These are phyloP conservation scores for Glebionis coronaria DNA, from an alignment of 129 eudicot species.

Conservation along the genomic window DNA sequence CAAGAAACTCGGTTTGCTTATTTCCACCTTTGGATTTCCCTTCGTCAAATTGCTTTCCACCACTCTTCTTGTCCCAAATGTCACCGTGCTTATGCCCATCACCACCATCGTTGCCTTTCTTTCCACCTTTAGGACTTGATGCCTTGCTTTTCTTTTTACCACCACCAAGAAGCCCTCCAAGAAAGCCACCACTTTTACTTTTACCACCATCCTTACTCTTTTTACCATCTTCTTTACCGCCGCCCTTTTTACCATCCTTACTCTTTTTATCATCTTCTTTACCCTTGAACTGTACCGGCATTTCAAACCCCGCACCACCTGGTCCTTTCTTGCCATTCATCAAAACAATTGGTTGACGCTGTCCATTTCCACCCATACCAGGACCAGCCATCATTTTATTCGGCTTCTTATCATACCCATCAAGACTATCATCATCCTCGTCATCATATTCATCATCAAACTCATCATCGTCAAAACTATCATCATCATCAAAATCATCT, in stretches of 20 bases:
- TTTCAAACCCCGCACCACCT: conserved; percentile 46
- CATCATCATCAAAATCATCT: conserved; percentile 51
- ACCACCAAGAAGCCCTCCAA: conserved; percentile 35
- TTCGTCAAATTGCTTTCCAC: conserved; percentile 33
- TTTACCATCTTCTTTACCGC: conserved; percentile 27
- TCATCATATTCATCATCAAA: conserved; percentile 56
- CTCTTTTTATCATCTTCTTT: conserved; percentile 41
- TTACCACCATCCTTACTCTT: conserved; percentile 32
- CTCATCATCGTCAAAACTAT: conserved; percentile 45
- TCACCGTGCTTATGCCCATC: conserved; percentile 20
- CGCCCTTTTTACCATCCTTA: conserved; percentile 36
- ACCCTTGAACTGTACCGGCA: conserved; percentile 50
- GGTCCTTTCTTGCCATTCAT: conserved; percentile 58
- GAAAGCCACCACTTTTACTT: conserved; percentile 33
- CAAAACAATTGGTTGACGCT: conserved; percentile 46
- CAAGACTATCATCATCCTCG: conserved; percentile 46
- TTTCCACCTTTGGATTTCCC: conserved; percentile 42
- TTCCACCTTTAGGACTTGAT: conserved; percentile 31
- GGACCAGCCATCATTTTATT: conserved; percentile 37
- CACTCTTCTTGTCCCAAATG: conserved; percentile 22
- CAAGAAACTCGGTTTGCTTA: conserved; percentile 46
- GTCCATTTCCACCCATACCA: conserved; percentile 44
- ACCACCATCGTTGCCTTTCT: conserved; percentile 31
- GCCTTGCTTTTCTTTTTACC: conserved; percentile 39
- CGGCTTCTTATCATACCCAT: conserved; percentile 39